Percentiles rank a stretch among this genome's conserved stretches.
Evolutionary conservation across 129 eudicot species (phyloP).

Genomic region (Dittrichia graveolens): DNA sequence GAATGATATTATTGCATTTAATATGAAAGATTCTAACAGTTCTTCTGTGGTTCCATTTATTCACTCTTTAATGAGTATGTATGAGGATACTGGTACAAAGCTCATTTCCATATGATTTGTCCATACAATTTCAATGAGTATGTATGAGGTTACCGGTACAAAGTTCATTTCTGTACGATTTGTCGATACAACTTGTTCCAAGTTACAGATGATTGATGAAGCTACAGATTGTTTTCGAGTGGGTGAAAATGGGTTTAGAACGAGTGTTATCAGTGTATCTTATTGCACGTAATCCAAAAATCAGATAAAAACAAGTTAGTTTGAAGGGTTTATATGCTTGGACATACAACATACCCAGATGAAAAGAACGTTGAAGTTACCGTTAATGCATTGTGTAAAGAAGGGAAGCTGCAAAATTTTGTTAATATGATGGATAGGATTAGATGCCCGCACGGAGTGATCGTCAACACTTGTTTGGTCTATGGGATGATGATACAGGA

Average conservation of each 20-base stretch:
- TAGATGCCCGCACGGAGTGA: slow-evolving; percentile 57
- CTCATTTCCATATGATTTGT: too few species aligned
- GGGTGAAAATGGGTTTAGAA: slow-evolving; percentile 56
- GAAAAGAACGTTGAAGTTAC: slow-evolving; percentile 56
- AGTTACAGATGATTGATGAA: slow-evolving; percentile 60
- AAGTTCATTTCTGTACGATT: slow-evolving; percentile 69
- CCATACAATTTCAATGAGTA: too few species aligned
- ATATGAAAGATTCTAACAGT: background rate
- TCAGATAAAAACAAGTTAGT: slow-evolving; percentile 47
- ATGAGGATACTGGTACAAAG: too few species aligned
- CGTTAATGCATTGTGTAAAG: slow-evolving; percentile 72
- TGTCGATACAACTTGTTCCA: slow-evolving; percentile 70
- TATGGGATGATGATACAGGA: slow-evolving; percentile 63
- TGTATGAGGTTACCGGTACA: slow-evolving; percentile 49
- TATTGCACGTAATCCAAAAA: slow-evolving; percentile 61
- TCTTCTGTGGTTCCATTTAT: slow-evolving; percentile 39
- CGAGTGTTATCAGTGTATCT: slow-evolving; percentile 59
- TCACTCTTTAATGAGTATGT: slow-evolving; percentile 44
- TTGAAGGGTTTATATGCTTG: slow-evolving; percentile 76
- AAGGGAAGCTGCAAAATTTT: slow-evolving; percentile 62
- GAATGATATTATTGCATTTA: background rate
- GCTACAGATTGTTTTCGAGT: slow-evolving; percentile 52
- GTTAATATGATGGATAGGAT: slow-evolving; percentile 63
- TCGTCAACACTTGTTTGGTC: slow-evolving; percentile 73
- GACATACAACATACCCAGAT: slow-evolving; percentile 58